A percentile compares a stretch with the other conserved stretches of the same genome.
Evolutionary conservation across 345 rosid genomes (phyloP).

Genomic region (Eucalyptus lansdowneana): DNA sequence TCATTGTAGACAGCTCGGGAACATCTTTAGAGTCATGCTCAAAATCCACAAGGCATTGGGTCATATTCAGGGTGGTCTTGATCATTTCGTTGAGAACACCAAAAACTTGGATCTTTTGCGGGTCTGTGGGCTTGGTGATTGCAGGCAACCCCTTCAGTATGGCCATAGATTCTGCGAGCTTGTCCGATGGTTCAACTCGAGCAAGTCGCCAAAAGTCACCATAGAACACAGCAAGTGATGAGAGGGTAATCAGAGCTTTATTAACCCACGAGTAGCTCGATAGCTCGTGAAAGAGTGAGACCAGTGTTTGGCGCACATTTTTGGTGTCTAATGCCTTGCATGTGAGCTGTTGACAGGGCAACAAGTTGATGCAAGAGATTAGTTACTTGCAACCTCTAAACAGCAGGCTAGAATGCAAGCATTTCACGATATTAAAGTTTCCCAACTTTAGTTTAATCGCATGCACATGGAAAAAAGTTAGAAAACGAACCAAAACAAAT

Average conservation of each 20-base stretch:
- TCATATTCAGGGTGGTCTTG: neutral
- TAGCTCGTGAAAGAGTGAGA: neutral
- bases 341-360: neutral
- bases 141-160: neutral
- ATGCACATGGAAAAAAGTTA: neutral
- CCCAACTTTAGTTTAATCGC: neutral
- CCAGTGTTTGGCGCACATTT: neutral
- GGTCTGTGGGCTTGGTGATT: neutral
- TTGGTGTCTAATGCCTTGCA: neutral
- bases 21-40: neutral
- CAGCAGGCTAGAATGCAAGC: neutral
- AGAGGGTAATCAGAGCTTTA: neutral
- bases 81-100: neutral
- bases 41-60: neutral
- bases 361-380: neutral
- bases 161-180: neutral
- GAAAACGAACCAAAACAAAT: neutral
- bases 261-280: neutral
- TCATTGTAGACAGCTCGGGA: neutral
- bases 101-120: neutral
- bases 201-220: neutral
- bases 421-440: neutral
- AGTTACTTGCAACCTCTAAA: neutral
- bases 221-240: neutral
- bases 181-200: neutral